These are phyloP conservation scores for Gilbertella persicaria DNA, from an alignment of 371 early-diverging fungal genomes.

Conservation along the genomic window DNA sequence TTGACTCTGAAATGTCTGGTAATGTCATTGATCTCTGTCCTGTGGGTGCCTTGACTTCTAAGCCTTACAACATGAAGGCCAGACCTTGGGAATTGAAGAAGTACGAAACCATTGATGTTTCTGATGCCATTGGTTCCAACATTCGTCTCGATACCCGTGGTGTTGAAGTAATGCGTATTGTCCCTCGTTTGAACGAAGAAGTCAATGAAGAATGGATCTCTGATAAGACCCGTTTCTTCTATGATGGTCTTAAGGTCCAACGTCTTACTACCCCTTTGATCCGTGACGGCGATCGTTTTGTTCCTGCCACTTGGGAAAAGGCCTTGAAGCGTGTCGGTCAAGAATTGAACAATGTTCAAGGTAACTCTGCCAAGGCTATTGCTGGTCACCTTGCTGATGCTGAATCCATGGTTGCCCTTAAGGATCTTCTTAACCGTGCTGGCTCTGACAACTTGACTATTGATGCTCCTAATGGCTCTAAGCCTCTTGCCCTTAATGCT, in stretches of 20 bases:
- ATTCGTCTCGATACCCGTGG: conserved; percentile 97
- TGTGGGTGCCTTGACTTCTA: conserved; percentile 96
- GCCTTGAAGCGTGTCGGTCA: conserved; percentile 79
- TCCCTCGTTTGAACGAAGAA: conserved; percentile 94
- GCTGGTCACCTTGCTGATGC: conserved; percentile 96
- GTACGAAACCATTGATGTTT: conserved; percentile 94
- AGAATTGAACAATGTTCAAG: conserved; percentile 57
- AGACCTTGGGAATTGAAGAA: conserved; percentile 98
- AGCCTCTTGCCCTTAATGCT: conserved; percentile 60
- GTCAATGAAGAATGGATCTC: conserved; percentile 99
- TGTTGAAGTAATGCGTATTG: conserved; percentile 93
- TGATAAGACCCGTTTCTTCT: conserved; percentile 96
- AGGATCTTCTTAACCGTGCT: conserved; percentile 89
- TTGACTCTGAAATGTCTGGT: conserved; percentile 95
- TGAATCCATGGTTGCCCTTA: conserved; percentile 79
- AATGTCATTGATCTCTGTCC: conserved; percentile 98
- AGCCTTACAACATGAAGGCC: conserved; percentile 93
- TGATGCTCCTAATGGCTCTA: conserved; percentile 66
- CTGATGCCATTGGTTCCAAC: conserved; percentile 88
- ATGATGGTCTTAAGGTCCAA: conserved; percentile 94
- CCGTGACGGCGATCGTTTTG: conserved; percentile 83
- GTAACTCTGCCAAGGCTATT: conserved; percentile 76
- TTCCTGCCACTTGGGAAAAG: conserved; percentile 84
- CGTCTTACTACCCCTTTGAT: conserved; percentile 91
- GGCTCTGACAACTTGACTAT: conserved; percentile 85